These are phyloP conservation scores for Annulohypoxylon truncatum DNA, from an alignment of 2,329 filamentous ascomycete genomes.

Conservation along the genomic window DNA sequence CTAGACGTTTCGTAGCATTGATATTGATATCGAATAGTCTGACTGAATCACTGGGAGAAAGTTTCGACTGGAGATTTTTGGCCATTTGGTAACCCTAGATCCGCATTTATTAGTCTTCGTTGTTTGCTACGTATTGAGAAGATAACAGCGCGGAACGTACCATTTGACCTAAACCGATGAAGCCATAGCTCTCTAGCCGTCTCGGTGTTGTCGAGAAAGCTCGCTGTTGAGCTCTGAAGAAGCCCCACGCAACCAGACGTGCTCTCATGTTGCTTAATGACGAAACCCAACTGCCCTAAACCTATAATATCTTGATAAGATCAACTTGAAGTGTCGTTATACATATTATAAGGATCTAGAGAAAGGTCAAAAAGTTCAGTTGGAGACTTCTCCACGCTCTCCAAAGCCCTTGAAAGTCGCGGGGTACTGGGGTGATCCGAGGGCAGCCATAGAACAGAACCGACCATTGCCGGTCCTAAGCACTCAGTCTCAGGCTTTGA, in stretches of 20 bases:
- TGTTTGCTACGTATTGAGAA: not conserved
- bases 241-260: conserved; percentile 54
- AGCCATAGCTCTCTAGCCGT: conserved; percentile 66
- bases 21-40: conserved; percentile 68
- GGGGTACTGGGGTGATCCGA: conserved; percentile 38
- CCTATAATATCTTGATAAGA: conserved; percentile 53
- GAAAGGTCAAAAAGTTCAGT: conserved; percentile 15
- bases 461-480: conserved; percentile 44
- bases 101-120: conserved; percentile 8
- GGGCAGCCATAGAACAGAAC: conserved; percentile 10
- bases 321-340: not conserved
- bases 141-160: conserved; percentile 52
- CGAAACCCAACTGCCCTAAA: conserved; percentile 56
- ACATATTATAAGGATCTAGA: not conserved
- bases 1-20: conserved; percentile 59
- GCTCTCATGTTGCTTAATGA: conserved; percentile 58
- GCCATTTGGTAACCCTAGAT: conserved; percentile 71
- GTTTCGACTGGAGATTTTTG: conserved; percentile 69
- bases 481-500: conserved; percentile 1
- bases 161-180: conserved; percentile 72
- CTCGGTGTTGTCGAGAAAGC: conserved; percentile 63
- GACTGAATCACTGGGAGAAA: conserved; percentile 62
- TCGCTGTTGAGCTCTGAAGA: conserved; percentile 55
- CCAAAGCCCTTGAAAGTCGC: conserved; percentile 31
- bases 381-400: conserved; percentile 30